Evolutionary conservation across 73 alveolate species (phyloP).

Genomic region (Breviolum minutum): DNA sequence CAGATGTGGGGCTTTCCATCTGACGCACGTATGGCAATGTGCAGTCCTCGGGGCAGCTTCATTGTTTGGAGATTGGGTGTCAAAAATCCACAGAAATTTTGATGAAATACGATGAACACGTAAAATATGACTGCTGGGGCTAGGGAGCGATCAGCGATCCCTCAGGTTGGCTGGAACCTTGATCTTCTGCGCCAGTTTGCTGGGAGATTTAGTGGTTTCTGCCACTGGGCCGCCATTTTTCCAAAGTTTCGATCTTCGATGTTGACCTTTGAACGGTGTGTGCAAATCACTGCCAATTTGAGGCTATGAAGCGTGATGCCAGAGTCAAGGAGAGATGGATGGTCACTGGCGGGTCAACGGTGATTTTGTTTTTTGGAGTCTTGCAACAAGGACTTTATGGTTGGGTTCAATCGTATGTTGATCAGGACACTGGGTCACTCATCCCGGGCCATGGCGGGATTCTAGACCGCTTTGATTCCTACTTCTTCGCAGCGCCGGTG

Average conservation of each 20-base stretch:
- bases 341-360: too few relatives aligned
- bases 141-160: background rate
- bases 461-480: constrained; percentile 92
- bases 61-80: background rate
- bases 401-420: background rate
- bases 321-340: constrained; percentile 58
- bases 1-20: constrained; percentile 89
- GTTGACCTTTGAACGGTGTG: background rate
- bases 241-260: background rate
- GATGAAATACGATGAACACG: background rate
- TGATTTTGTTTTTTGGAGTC: background rate
- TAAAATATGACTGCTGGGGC: background rate
- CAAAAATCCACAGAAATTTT: too few relatives aligned
- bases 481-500: constrained; percentile 77
- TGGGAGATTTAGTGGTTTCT: constrained; percentile 80
- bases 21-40: constrained; percentile 37
- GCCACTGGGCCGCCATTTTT: background rate
- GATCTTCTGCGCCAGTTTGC: constrained; percentile 63
- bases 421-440: constrained; percentile 87
- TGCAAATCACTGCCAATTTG: background rate
- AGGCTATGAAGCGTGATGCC: constrained; percentile 95
- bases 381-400: background rate
- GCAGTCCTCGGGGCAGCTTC: background rate
- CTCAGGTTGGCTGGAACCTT: constrained; percentile 52
- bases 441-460: constrained; percentile 94